phyloP scores from a whole-genome alignment of 257 asterid genomes.

The Gentiana straminea region DNA sequence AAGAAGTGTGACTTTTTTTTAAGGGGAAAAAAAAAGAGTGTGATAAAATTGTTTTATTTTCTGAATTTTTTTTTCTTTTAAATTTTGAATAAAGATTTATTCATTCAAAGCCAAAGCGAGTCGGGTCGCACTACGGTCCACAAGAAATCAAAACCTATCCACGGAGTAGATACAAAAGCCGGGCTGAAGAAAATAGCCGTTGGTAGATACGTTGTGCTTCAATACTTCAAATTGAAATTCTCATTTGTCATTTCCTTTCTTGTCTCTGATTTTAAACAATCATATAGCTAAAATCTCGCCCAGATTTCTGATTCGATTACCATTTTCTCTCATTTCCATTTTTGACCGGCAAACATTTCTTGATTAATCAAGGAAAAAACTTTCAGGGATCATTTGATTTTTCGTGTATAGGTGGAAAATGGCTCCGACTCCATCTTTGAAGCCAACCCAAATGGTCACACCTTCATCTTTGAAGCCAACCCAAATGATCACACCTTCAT shows the following conservation, averaged over 20 bases:
- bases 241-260: neutral
- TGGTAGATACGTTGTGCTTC: neutral
- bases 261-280: neutral
- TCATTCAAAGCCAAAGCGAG: too few relatives aligned
- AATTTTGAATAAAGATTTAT: too few relatives aligned
- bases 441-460: slow-evolving; percentile 16
- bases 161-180: too few relatives aligned
- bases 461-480: slow-evolving; percentile 49
- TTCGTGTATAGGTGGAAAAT: slow-evolving; percentile 10
- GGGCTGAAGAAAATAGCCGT: slow-evolving; percentile 1
- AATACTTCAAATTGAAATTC: neutral
- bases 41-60: too few relatives aligned
- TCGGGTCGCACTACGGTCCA: too few relatives aligned
- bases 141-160: too few relatives aligned
- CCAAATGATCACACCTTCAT: slow-evolving; percentile 23
- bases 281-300: neutral
- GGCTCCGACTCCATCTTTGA: slow-evolving; percentile 62
- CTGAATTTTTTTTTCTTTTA: too few relatives aligned
- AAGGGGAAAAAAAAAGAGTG: too few relatives aligned
- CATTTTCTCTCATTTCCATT: neutral
- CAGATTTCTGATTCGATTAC: neutral
- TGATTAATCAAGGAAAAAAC: neutral
- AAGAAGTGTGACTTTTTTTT: too few relatives aligned
- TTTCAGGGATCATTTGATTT: neutral
- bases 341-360: neutral